A percentile compares a stretch with the other conserved stretches of the same genome.
phyloP scores from a whole-genome alignment of 345 rosid species.

The Conringia planisiliqua region DNA sequence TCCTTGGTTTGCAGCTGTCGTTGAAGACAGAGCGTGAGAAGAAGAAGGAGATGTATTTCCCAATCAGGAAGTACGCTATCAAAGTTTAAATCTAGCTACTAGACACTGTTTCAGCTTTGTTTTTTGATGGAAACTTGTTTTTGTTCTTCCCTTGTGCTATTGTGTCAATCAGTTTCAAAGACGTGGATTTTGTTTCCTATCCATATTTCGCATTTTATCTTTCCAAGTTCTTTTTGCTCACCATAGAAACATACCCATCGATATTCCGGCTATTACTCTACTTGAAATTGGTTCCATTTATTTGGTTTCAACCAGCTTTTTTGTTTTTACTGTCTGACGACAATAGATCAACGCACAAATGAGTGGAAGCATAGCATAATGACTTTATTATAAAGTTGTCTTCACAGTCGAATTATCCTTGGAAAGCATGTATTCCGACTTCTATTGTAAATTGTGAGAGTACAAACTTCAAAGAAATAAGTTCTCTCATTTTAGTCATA shows the following conservation, averaged over 20 bases:
- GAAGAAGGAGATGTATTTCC: conserved; percentile 65
- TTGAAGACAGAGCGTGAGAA: conserved; percentile 65
- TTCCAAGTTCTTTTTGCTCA: neutral
- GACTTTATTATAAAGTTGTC: no score
- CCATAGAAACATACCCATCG: neutral
- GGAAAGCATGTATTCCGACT: neutral
- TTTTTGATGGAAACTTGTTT: conserved; percentile 24
- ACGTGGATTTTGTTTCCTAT: neutral
- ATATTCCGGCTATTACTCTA: neutral
- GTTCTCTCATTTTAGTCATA: neutral
- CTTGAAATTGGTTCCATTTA: neutral
- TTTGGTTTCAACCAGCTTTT: no score
- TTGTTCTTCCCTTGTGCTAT: conserved; percentile 8
- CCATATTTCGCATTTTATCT: neutral
- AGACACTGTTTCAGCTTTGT: conserved; percentile 15
- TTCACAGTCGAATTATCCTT: neutral
- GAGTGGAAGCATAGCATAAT: no score
- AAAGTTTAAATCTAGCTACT: conserved; percentile 38
- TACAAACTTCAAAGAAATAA: neutral
- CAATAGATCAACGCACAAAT: neutral
- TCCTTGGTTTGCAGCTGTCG: conserved; percentile 33
- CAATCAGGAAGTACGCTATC: conserved; percentile 66
- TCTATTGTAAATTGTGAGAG: neutral
- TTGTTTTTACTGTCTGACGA: no score
- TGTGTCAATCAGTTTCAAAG: neutral